Evolutionary conservation across 2,329 filamentous ascomycete species (phyloP).

Genomic region (Trichoderma pleuroti): DNA sequence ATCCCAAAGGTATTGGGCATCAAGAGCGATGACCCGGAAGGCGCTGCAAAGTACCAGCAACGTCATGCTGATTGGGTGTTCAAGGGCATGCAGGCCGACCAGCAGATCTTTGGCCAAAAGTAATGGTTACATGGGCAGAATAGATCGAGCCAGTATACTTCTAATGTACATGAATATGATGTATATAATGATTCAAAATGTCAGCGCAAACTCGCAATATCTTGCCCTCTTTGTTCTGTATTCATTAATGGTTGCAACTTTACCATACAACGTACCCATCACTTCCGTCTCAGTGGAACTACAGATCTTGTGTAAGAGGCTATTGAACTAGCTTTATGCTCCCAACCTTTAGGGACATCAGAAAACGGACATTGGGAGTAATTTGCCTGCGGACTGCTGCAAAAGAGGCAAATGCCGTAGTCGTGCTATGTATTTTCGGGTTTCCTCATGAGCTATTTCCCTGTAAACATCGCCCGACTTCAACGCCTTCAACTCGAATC

Average conservation of each 20-base stretch:
- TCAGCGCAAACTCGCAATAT: neutral
- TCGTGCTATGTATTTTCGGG: neutral
- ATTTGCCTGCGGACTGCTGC: too few species aligned
- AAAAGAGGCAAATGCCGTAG: too few species aligned
- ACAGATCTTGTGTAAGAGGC: neutral
- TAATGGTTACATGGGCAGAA: neutral
- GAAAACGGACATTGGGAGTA: neutral
- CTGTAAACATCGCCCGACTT: neutral
- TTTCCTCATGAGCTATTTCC: neutral
- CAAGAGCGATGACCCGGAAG: neutral
- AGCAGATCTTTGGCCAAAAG: neutral
- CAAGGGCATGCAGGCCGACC: neutral
- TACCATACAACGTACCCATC: neutral
- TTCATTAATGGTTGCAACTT: neutral
- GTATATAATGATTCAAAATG: neutral
- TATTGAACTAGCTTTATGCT: neutral
- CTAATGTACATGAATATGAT: neutral
- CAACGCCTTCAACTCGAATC: neutral
- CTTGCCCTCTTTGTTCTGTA: neutral
- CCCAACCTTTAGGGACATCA: neutral
- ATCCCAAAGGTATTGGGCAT: neutral
- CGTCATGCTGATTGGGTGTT: neutral
- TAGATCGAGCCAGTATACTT: neutral
- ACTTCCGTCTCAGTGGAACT: neutral
- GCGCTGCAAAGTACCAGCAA: neutral